Conservation (phyloP, 805 yeast genomes). For the Yarrowia divulgata region DNA sequence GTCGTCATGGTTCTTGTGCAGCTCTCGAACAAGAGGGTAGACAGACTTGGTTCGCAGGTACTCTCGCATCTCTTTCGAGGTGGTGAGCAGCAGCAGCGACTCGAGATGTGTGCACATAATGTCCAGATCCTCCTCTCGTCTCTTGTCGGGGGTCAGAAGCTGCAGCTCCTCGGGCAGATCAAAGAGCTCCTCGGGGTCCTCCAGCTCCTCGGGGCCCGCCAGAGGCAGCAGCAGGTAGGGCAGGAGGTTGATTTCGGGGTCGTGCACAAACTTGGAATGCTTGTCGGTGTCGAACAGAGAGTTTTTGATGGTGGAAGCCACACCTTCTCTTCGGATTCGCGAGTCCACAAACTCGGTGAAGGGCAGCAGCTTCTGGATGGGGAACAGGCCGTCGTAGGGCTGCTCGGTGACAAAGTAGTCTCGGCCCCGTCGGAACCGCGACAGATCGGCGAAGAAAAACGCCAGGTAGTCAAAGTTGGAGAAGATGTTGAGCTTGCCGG, state of each 20-base stretch:
- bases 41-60: conserved; percentile 79
- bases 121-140: conserved; percentile 73
- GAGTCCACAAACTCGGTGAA: conserved; percentile 77
- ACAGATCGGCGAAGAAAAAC: conserved; percentile 87
- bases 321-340: conserved; percentile 85
- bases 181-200: conserved; percentile 81
- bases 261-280: conserved; percentile 66
- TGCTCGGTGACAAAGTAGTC: conserved; percentile 76
- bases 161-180: conserved; percentile 89
- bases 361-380: conserved; percentile 78
- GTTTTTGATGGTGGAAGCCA: conserved; percentile 90
- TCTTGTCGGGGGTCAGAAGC: conserved; percentile 74
- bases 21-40: conserved; percentile 84
- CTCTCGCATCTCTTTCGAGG: conserved; percentile 77
- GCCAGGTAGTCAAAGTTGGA: conserved; percentile 85
- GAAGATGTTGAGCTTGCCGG: conserved; percentile 69
- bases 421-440: conserved; percentile 67
- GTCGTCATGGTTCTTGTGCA: conserved; percentile 63
- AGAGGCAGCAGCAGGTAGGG: conserved; percentile 85
- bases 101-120: conserved; percentile 77
- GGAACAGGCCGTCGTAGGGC: conserved; percentile 75
- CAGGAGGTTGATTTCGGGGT: conserved; percentile 71
- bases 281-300: conserved; percentile 78
- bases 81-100: conserved; percentile 76
- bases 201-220: conserved; percentile 73